Conservation (phyloP, 2,329 filamentous ascomycete genomes). For the Neurospora sp. region DNA sequence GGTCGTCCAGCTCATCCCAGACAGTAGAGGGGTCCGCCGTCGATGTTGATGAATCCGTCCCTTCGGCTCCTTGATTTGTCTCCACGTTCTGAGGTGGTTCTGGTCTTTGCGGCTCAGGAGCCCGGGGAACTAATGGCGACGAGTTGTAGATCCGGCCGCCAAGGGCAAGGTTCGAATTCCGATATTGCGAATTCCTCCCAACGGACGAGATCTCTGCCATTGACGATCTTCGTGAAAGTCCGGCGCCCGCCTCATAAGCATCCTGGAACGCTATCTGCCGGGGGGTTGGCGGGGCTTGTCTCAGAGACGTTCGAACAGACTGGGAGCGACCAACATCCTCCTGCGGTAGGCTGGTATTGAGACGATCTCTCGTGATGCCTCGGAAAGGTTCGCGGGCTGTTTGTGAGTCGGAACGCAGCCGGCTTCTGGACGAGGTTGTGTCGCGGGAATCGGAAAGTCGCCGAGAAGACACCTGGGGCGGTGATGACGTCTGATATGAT, state of each 20-base stretch:
- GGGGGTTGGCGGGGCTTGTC: constrained; percentile 38
- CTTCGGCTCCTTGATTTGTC: constrained; percentile 42
- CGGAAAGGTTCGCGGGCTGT: constrained; percentile 35
- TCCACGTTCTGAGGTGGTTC: constrained; percentile 29
- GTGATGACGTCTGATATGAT: constrained; percentile 37
- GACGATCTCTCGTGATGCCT: constrained; percentile 20
- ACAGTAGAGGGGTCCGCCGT: constrained; percentile 86
- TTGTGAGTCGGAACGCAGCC: constrained; percentile 33
- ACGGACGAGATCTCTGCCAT: constrained; percentile 35
- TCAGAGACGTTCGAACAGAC: constrained; percentile 21
- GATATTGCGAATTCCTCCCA: constrained; percentile 34
- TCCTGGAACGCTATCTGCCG: constrained; percentile 41
- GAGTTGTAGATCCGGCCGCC: constrained; percentile 44
- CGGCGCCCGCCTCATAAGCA: constrained; percentile 19
- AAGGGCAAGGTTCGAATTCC: constrained; percentile 28
- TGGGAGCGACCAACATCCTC: constrained; percentile 28
- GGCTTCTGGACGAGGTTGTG: constrained; percentile 25
- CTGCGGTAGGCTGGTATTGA: neutral
- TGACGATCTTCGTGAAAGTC: constrained; percentile 30
- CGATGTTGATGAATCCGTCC: constrained; percentile 79
- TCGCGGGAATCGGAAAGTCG: constrained; percentile 51
- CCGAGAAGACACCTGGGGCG: constrained; percentile 36
- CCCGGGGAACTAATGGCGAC: constrained; percentile 46
- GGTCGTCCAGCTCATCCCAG: constrained; percentile 93
- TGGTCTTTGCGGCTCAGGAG: constrained; percentile 27